phyloP scores from a whole-genome alignment of 169 alveolate genomes.

The Plasmodium sp. region DNA sequence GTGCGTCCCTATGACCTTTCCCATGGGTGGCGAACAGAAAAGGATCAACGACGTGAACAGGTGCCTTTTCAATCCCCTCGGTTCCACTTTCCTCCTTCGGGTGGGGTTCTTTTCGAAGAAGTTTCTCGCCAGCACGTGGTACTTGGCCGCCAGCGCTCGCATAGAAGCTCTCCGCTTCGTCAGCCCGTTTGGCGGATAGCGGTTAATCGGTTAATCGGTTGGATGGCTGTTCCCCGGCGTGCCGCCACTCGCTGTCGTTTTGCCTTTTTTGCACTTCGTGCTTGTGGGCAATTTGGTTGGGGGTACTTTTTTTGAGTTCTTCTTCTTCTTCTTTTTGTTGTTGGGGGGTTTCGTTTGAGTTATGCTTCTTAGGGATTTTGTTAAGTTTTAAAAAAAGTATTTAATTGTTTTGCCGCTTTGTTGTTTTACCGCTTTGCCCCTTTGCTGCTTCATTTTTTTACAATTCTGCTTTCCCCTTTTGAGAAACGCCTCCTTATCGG shows the following conservation, averaged over 20 bases:
- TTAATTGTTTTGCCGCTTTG: no score
- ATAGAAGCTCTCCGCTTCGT: not conserved
- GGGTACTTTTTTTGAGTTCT: not conserved
- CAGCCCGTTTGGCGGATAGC: not conserved
- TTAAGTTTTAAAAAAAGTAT: no score
- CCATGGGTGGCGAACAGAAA: constrained; percentile 34
- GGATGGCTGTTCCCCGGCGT: not conserved
- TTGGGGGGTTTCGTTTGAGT: not conserved
- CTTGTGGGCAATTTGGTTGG: not conserved
- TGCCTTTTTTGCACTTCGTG: not conserved
- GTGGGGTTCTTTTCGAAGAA: not conserved
- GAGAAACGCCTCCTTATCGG: not conserved
- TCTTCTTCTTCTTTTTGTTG: not conserved
- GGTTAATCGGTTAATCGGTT: not conserved
- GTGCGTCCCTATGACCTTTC: constrained; percentile 81
- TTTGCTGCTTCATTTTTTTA: no score
- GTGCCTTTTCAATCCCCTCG: not conserved
- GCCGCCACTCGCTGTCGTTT: not conserved
- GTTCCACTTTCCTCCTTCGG: not conserved
- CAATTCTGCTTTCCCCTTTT: not conserved
- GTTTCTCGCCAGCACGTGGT: not conserved
- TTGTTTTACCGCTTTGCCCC: no score
- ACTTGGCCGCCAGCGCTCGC: constrained; percentile 12
- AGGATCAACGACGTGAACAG: constrained; percentile 28
- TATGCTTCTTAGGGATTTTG: not conserved